phyloP scores from a whole-genome alignment of 257 asterid genomes.

The Penstemon newberryi region DNA sequence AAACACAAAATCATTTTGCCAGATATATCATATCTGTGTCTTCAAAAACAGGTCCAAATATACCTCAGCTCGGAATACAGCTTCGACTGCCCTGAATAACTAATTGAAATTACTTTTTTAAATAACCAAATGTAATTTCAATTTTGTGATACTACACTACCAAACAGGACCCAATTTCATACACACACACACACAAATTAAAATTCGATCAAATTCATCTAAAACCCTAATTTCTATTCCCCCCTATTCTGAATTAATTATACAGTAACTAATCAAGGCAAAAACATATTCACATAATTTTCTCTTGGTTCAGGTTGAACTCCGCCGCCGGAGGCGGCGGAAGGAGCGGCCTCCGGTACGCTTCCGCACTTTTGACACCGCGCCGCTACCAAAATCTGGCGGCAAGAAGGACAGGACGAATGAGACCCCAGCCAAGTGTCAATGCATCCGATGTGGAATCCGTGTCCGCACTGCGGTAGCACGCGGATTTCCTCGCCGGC shows the following conservation, averaged over 20 bases:
- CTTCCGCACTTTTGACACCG: conserved; percentile 51
- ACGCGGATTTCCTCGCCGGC: conserved; percentile 56
- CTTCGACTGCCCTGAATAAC: too few species aligned
- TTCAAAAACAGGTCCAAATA: too few species aligned
- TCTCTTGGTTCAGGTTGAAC: conserved; percentile 33
- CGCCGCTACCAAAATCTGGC: conserved; percentile 50
- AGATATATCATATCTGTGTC: too few species aligned
- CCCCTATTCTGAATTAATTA: background rate
- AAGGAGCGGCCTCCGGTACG: background rate
- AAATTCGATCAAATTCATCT: too few species aligned
- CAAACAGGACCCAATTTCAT: background rate
- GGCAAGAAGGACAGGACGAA: conserved; percentile 60
- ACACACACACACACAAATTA: too few species aligned
- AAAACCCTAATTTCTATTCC: conserved; percentile 1
- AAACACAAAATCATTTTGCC: too few species aligned
- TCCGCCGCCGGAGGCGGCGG: conserved; percentile 9
- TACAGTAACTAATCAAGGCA: conserved; percentile 30
- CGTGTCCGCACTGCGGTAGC: conserved; percentile 61
- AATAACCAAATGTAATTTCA: background rate
- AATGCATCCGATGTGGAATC: conserved; percentile 51
- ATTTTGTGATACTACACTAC: conserved; percentile 6
- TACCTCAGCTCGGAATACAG: too few species aligned
- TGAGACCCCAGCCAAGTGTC: conserved; percentile 64
- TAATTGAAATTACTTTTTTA: too few species aligned
- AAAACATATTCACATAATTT: conserved; percentile 37